Percentiles rank a stretch among this genome's conserved stretches.
Evolutionary conservation across 1,139 yeast genomes (phyloP).

Genomic region (Candida freyschussii): DNA sequence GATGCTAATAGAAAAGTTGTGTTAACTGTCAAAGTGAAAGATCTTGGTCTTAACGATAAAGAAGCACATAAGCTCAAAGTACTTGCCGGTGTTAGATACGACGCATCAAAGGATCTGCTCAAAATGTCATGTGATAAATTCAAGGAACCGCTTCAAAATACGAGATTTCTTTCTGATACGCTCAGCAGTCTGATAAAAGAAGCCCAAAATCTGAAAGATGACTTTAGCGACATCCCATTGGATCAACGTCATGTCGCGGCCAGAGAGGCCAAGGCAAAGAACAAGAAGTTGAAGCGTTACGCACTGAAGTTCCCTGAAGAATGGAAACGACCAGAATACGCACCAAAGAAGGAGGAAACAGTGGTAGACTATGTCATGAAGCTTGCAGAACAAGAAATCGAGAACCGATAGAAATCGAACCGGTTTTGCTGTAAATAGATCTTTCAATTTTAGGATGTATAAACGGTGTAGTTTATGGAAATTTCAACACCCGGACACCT

Average conservation of each 20-base stretch:
- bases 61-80: constrained; percentile 73
- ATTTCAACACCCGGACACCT: constrained; percentile 4
- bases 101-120: constrained; percentile 53
- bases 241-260: constrained; percentile 64
- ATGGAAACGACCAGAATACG: constrained; percentile 80
- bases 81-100: constrained; percentile 74
- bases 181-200: constrained; percentile 57
- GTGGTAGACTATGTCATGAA: constrained; percentile 20
- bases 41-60: constrained; percentile 46
- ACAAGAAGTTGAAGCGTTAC: constrained; percentile 19
- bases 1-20: constrained; percentile 73
- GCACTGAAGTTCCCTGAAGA: constrained; percentile 58
- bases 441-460: too few species aligned
- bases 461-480: too few species aligned
- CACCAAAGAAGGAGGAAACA: constrained; percentile 37
- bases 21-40: constrained; percentile 47
- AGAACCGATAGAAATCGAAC: too few species aligned
- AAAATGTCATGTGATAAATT: constrained; percentile 60
- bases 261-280: constrained; percentile 40
- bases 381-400: constrained; percentile 4
- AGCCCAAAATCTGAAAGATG: constrained; percentile 60
- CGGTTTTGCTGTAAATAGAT: too few species aligned
- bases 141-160: constrained; percentile 81
- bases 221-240: constrained; percentile 72
- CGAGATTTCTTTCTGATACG: constrained; percentile 63